A percentile compares a stretch with the other conserved stretches of the same genome.
phyloP scores from a whole-genome alignment of 805 yeast species.

The Candida schatavii region DNA sequence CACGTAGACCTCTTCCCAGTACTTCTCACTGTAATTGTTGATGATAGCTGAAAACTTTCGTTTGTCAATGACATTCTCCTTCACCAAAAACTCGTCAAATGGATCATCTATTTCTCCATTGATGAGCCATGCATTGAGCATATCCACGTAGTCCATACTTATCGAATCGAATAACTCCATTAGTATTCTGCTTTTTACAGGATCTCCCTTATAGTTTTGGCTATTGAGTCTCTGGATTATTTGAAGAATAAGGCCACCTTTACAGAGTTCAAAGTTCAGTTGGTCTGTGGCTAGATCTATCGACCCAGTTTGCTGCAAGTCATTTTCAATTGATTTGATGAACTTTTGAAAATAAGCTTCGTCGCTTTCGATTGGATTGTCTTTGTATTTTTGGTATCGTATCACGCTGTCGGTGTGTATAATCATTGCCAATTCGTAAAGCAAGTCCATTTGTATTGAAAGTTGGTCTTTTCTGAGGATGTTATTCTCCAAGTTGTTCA shows the following conservation, averaged over 20 bases:
- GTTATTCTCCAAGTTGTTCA: conserved; percentile 51
- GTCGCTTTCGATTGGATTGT: conserved; percentile 13
- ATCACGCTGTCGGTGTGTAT: conserved; percentile 48
- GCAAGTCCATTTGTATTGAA: conserved; percentile 41
- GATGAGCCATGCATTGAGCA: conserved; percentile 78
- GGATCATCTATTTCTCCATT: conserved; percentile 76
- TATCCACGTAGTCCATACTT: conserved; percentile 58
- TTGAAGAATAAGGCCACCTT: conserved; percentile 74
- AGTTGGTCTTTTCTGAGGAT: conserved; percentile 22
- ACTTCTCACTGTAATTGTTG: conserved; percentile 49
- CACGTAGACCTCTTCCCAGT: conserved; percentile 74
- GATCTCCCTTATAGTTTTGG: conserved; percentile 63
- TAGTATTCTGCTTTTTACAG: conserved; percentile 51
- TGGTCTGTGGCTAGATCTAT: conserved; percentile 52
- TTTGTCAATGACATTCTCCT: conserved; percentile 25
- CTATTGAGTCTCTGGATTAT: conserved; percentile 55
- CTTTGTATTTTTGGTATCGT: conserved; percentile 12
- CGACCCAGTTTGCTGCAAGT: conserved; percentile 41
- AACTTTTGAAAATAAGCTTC: conserved; percentile 25
- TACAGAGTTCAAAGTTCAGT: conserved; percentile 51
- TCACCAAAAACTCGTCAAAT: conserved; percentile 78
- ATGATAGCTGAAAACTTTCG: conserved; percentile 21
- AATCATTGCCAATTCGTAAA: conserved; percentile 53
- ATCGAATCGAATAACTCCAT: conserved; percentile 52
- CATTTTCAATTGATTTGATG: conserved; percentile 37